Conservation (phyloP, 495 filamentous ascomycete genomes). For the Hypoxylon crocopeplum region DNA sequence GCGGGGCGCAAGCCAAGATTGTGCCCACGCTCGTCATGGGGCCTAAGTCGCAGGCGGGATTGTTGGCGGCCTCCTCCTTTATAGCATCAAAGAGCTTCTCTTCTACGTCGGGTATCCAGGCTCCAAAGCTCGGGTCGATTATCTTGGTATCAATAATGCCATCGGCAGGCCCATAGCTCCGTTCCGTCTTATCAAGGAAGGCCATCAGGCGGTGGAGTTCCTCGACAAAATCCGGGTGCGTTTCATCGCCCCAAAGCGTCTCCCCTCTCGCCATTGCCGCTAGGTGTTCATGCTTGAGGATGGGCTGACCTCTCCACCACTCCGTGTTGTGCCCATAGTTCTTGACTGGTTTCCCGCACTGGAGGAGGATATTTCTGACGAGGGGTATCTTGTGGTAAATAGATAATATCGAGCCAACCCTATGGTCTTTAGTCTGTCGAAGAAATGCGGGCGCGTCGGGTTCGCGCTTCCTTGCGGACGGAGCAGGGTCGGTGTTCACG, state of each 20-base stretch:
- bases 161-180: conserved; percentile 83
- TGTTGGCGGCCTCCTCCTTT: conserved; percentile 15
- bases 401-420: conserved; percentile 73
- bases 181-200: conserved; percentile 78
- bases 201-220: conserved; percentile 84
- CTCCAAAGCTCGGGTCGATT: conserved; percentile 32
- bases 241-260: conserved; percentile 55
- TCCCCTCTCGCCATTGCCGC: conserved; percentile 54
- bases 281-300: conserved; percentile 65
- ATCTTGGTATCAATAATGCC: conserved; percentile 37
- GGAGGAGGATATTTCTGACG: conserved; percentile 75
- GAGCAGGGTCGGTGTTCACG: conserved; percentile 34
- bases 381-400: conserved; percentile 87
- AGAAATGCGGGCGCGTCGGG: conserved; percentile 72
- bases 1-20: conserved; percentile 23
- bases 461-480: conserved; percentile 63
- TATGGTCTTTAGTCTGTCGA: conserved; percentile 63
- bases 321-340: conserved; percentile 74
- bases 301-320: conserved; percentile 84
- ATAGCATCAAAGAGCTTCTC: conserved; percentile 40
- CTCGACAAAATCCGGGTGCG: conserved; percentile 47
- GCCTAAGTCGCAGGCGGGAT: conserved; percentile 35
- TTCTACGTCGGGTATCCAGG: conserved; percentile 37
- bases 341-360: conserved; percentile 52
- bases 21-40: conserved; percentile 39